phyloP scores from a whole-genome alignment of 371 early-diverging fungal genomes.

The Mycotypha africana region DNA sequence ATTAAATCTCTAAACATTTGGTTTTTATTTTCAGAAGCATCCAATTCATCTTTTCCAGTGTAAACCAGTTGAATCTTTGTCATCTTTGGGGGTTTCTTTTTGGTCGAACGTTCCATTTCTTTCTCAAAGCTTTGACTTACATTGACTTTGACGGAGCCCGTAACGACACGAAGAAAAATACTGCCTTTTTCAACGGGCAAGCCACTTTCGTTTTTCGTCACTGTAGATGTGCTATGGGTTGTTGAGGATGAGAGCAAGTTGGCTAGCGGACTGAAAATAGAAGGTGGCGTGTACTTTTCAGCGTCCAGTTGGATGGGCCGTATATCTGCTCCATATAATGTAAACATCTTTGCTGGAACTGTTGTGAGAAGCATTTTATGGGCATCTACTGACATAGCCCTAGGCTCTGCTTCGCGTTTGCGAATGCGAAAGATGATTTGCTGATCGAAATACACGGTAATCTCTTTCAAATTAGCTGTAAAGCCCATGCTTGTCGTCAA shows the following conservation, averaged over 20 bases:
- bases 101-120: conserved; percentile 90
- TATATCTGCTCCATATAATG: conserved; percentile 51
- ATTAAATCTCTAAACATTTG: conserved; percentile 68
- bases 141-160: conserved; percentile 53
- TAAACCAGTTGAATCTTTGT: conserved; percentile 73
- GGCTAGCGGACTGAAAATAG: conserved; percentile 19
- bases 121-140: conserved; percentile 50
- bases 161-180: conserved; percentile 72
- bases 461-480: conserved; percentile 66
- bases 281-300: conserved; percentile 43
- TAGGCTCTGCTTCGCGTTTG: conserved; percentile 61
- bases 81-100: conserved; percentile 78
- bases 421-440: conserved; percentile 51
- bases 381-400: conserved; percentile 52
- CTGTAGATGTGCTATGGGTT: not conserved
- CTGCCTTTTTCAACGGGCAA: conserved; percentile 45
- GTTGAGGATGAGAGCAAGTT: conserved; percentile 19
- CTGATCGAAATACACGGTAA: conserved; percentile 63
- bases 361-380: conserved; percentile 47
- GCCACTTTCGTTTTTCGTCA: conserved; percentile 8
- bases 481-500: conserved; percentile 82
- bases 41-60: conserved; percentile 70
- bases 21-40: conserved; percentile 54
- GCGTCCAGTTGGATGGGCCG: conserved; percentile 71
- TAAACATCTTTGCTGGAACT: conserved; percentile 70